These are phyloP conservation scores for Dalbergia cultrata DNA, from an alignment of 306 rosid genomes.

Conservation along the genomic window DNA sequence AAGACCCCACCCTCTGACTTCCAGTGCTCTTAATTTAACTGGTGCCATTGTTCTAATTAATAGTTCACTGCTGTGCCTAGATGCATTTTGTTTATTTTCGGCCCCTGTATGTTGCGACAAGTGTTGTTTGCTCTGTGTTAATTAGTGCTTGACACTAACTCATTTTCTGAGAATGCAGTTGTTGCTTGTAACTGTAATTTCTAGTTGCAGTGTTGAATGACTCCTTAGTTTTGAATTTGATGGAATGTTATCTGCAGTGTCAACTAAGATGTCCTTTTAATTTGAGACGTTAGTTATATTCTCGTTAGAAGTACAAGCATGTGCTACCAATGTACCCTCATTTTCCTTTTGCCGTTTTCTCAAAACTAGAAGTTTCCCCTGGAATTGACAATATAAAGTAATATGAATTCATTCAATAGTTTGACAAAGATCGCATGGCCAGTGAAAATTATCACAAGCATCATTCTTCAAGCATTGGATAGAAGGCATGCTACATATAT, in stretches of 20 bases:
- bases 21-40: slow-evolving; percentile 55
- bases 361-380: not conserved
- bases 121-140: slow-evolving; percentile 16
- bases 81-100: not conserved
- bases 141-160: slow-evolving; percentile 37
- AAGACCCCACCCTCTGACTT: slow-evolving; percentile 70
- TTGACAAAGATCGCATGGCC: too few species aligned
- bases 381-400: not conserved
- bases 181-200: slow-evolving; percentile 43
- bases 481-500: not conserved
- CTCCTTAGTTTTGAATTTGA: slow-evolving; percentile 16
- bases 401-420: not conserved
- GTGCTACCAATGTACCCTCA: not conserved
- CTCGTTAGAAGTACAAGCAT: not conserved
- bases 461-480: not conserved
- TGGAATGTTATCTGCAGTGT: not conserved
- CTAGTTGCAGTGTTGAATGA: slow-evolving; percentile 20
- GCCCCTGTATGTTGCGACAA: not conserved
- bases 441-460: not conserved
- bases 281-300: not conserved
- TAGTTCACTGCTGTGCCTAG: not conserved
- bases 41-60: not conserved
- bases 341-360: not conserved
- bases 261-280: not conserved
- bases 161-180: slow-evolving; percentile 39